Conservation (phyloP, 495 filamentous ascomycete species). For the Astrothelium macrocarpum region DNA sequence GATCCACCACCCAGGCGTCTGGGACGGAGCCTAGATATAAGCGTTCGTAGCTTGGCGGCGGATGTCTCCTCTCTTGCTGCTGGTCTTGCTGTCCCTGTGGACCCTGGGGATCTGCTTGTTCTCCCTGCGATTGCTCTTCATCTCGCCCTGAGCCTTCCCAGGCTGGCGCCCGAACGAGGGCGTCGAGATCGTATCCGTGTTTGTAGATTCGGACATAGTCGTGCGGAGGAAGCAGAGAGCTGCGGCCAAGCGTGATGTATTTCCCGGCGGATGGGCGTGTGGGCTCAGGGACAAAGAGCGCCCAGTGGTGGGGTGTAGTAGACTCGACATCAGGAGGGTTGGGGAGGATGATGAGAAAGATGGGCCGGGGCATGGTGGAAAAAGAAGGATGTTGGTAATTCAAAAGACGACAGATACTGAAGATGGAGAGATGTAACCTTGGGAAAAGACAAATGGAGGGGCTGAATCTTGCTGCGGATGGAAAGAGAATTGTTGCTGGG, state of each 20-base stretch:
- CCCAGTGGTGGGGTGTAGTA: background rate
- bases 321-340: background rate
- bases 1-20: background rate
- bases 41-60: background rate
- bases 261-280: background rate
- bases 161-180: background rate
- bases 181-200: background rate
- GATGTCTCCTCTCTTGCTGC: background rate
- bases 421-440: background rate
- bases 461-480: background rate
- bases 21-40: background rate
- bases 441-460: background rate
- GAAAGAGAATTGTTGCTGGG: background rate
- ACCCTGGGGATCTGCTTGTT: background rate
- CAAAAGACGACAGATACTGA: too few species aligned
- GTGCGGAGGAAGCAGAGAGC: background rate
- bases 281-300: constrained; percentile 1
- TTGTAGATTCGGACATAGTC: background rate
- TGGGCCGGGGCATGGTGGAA: background rate
- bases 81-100: background rate
- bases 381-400: too few species aligned
- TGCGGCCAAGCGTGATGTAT: background rate
- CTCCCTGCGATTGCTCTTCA: background rate
- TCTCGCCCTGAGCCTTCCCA: background rate
- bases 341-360: constrained; percentile 1